These are phyloP conservation scores for Mrakia hoshinonis DNA, from an alignment of 768 basidiomycete species.

Conservation along the genomic window DNA sequence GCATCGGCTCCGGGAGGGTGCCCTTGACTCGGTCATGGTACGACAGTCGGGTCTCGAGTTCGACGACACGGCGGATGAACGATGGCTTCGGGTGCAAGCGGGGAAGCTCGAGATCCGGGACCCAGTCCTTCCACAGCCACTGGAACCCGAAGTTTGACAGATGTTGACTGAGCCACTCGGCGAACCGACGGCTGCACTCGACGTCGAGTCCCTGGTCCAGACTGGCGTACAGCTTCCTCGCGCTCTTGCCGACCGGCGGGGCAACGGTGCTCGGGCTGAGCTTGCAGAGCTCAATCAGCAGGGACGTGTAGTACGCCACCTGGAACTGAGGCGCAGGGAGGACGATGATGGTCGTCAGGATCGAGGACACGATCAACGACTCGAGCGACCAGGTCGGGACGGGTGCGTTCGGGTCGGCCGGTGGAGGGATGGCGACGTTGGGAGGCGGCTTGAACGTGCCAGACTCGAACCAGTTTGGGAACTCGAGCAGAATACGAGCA, in stretches of 20 bases:
- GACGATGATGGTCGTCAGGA: slow-evolving; percentile 63
- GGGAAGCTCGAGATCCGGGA: slow-evolving; percentile 67
- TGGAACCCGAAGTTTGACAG: slow-evolving; percentile 97
- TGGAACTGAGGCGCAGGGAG: slow-evolving; percentile 70
- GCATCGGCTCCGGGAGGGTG: slow-evolving; percentile 76
- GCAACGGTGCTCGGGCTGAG: slow-evolving; percentile 85
- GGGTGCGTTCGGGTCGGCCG: slow-evolving; percentile 42
- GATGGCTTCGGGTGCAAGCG: slow-evolving; percentile 73
- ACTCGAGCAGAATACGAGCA: slow-evolving; percentile 56
- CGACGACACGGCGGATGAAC: slow-evolving; percentile 77
- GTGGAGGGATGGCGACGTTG: slow-evolving; percentile 38
- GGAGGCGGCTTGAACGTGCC: slow-evolving; percentile 73
- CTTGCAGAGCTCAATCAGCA: slow-evolving; percentile 91
- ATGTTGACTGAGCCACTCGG: slow-evolving; percentile 92
- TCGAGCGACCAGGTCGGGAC: slow-evolving; percentile 81
- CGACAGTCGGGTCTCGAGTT: slow-evolving; percentile 80
- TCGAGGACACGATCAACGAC: slow-evolving; percentile 73
- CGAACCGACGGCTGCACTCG: slow-evolving; percentile 68
- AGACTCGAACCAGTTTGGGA: slow-evolving; percentile 54
- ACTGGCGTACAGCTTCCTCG: slow-evolving; percentile 69
- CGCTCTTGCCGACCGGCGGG: slow-evolving; percentile 91
- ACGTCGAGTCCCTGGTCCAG: slow-evolving; percentile 82
- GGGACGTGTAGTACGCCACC: slow-evolving; percentile 71
- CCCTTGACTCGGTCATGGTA: slow-evolving; percentile 88
- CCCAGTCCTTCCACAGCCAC: slow-evolving; percentile 99